phyloP scores from a whole-genome alignment of 1,284 basidiomycete species.

The Boletellus sp. region DNA sequence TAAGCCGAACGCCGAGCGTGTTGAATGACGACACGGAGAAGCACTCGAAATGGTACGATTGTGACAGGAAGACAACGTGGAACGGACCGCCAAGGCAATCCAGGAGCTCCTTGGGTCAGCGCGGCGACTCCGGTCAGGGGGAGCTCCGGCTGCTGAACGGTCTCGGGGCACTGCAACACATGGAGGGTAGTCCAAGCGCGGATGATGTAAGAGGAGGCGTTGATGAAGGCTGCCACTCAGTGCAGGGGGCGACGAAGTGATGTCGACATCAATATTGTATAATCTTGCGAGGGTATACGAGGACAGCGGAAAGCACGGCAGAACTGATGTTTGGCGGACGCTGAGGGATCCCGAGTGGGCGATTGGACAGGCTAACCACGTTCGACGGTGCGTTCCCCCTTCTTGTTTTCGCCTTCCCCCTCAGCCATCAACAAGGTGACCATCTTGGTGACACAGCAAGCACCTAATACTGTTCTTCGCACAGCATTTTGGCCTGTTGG shows the following conservation, averaged over 20 bases:
- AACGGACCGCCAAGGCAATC: slow-evolving; percentile 70
- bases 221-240: slow-evolving; percentile 55
- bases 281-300: slow-evolving; percentile 89
- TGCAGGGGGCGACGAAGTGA: slow-evolving; percentile 55
- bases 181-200: slow-evolving; percentile 65
- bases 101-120: slow-evolving; percentile 68
- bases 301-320: slow-evolving; percentile 70
- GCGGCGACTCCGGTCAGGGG: slow-evolving; percentile 43
- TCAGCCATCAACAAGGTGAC: not conserved
- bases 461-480: no score
- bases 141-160: slow-evolving; percentile 81
- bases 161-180: slow-evolving; percentile 72
- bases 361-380: slow-evolving; percentile 75
- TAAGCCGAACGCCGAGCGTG: slow-evolving; percentile 23
- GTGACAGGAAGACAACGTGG: slow-evolving; percentile 79
- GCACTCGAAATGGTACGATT: slow-evolving; percentile 83
- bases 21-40: slow-evolving; percentile 71
- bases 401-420: not conserved
- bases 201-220: slow-evolving; percentile 62
- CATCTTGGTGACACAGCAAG: no score
- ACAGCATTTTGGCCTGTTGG: slow-evolving; percentile 76
- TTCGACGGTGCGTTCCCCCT: slow-evolving; percentile 66
- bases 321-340: slow-evolving; percentile 82
- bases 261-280: slow-evolving; percentile 81
- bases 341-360: slow-evolving; percentile 75